Base-by-base conservation (phyloP, 2,329 filamentous ascomycete species). In the Penicillium sp. region DNA sequence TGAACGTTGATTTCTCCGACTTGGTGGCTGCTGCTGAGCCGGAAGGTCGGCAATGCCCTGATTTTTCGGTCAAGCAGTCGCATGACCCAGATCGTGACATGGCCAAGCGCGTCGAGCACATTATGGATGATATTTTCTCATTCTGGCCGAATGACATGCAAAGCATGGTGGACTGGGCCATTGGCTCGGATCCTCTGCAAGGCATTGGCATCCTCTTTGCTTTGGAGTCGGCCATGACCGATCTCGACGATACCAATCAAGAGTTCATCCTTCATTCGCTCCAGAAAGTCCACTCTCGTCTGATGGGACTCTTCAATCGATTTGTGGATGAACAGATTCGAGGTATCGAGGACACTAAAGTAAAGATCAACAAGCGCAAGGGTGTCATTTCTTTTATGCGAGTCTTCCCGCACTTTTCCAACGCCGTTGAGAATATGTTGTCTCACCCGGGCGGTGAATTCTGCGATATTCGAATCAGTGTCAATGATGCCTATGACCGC, bases 331-430 rank as follows among this genome's bases (percentile, higher is more conserved):
- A 96, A 62, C 95, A 99, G 73, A 90, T 98, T 58, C 90, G 91
- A 26, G 93, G 92, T 5, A 96, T 98, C 62, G 95, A 98, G 76
- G 95, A 98, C 60, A 98, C 93, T 39, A 98, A 98, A 77, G 93
- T 99, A 74, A 97, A 97, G 80, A 92, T 97, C 77, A 97, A 96
- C 81, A 98, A 98, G 81, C 89, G 95, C 65, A 97, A 96, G 78
- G 93, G 95, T 11, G 91, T 99, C 55, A 97, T 98, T 67, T 88
- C 88, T 16, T 98, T 98, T 75, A 93, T 98, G 80, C 90, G 91
- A 62, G 89, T 93, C 42, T 98, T 98, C 80, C 95, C 93, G 0
- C 81, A 88, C 58, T 97, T 97, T 76, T 88, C 88, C n/a, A 77
- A 85, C 1, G 87, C 90, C 0, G 85, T 97, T 1, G 93, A 97